A percentile compares a stretch with the other conserved stretches of the same genome.
These are phyloP conservation scores for Polyporus tsugae DNA, from an alignment of 1,284 basidiomycete genomes.

Conservation along the genomic window DNA sequence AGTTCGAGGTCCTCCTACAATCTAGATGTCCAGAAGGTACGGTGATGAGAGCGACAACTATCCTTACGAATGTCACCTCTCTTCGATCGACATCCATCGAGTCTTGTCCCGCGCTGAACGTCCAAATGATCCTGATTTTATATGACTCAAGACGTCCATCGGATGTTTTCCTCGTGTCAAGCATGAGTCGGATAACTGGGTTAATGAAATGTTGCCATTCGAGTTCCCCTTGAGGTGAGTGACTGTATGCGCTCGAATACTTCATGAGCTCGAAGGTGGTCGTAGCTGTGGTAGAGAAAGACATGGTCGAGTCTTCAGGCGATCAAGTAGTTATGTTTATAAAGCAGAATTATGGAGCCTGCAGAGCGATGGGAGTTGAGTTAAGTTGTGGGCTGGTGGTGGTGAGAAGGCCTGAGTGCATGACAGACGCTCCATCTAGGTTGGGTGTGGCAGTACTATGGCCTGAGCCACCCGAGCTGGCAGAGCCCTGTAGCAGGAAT, in stretches of 20 bases:
- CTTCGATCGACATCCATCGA: slow-evolving; percentile 51
- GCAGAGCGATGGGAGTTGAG: background rate
- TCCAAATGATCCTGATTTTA: slow-evolving; percentile 70
- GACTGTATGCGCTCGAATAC: slow-evolving; percentile 66
- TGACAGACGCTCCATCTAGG: no score
- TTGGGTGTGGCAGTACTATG: no score
- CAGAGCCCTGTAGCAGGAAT: no score
- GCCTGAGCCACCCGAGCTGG: no score
- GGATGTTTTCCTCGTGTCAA: slow-evolving; percentile 65
- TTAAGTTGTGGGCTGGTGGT: background rate
- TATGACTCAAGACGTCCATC: slow-evolving; percentile 64
- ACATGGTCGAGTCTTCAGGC: slow-evolving; percentile 44
- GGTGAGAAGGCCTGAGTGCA: background rate
- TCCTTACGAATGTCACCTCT: slow-evolving; percentile 70
- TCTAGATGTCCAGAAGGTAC: background rate
- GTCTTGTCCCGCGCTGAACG: slow-evolving; percentile 51
- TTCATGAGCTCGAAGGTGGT: slow-evolving; percentile 64
- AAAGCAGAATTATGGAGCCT: background rate
- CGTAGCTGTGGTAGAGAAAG: slow-evolving; percentile 65
- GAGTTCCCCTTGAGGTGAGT: slow-evolving; percentile 38
- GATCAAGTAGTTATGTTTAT: background rate
- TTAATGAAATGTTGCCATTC: slow-evolving; percentile 85
- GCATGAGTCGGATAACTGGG: slow-evolving; percentile 64
- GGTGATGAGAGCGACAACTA: slow-evolving; percentile 21
- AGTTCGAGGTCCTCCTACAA: slow-evolving; percentile 78